Evolutionary conservation across 192 early-diverging fungal genomes (phyloP).

Genomic region (Umbelopsis vinacea): DNA sequence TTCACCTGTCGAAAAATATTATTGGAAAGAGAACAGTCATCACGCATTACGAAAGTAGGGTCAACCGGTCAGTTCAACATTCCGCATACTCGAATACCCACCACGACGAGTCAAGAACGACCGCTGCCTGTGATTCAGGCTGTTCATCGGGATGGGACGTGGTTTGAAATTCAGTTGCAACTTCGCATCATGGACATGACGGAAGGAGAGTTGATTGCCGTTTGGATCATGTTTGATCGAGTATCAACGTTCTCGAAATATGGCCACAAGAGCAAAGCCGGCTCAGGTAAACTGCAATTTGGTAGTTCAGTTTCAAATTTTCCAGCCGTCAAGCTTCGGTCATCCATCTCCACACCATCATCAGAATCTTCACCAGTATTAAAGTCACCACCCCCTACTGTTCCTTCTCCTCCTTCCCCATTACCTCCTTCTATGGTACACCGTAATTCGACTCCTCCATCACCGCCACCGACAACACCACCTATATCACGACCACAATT

Average conservation of each 20-base stretch:
- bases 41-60: not conserved
- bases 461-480: not conserved
- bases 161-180: conserved; percentile 63
- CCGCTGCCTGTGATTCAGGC: conserved; percentile 52
- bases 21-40: not conserved
- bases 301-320: conserved; percentile 21
- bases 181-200: conserved; percentile 56
- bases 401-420: conserved; percentile 8
- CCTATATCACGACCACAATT: not conserved
- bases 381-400: no score
- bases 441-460: not conserved
- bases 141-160: conserved; percentile 64
- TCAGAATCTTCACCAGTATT: conserved; percentile 3
- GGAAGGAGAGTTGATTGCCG: conserved; percentile 54
- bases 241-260: conserved; percentile 29
- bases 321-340: not conserved
- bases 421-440: not conserved
- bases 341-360: conserved; percentile 19
- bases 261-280: conserved; percentile 22
- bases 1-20: conserved; percentile 15
- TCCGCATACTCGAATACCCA: not conserved
- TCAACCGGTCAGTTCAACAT: not conserved
- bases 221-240: conserved; percentile 70
- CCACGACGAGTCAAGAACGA: not conserved
- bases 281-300: not conserved